phyloP scores from a whole-genome alignment of 2,329 filamentous ascomycete species.

The Ophiosphaerella narmari region DNA sequence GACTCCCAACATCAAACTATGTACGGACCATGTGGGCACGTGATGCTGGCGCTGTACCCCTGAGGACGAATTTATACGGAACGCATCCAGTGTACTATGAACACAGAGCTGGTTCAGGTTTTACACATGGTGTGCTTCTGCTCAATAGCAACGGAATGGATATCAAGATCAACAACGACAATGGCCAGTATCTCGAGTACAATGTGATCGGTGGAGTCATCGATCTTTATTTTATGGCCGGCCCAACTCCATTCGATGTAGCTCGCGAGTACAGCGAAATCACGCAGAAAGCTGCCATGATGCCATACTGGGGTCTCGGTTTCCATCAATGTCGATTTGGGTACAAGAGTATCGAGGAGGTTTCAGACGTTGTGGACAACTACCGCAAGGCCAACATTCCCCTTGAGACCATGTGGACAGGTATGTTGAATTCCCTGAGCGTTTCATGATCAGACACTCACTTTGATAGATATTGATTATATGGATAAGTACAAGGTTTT shows the following conservation, averaged over 20 bases:
- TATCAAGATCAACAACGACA: conserved; percentile 70
- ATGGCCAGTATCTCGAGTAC: conserved; percentile 74
- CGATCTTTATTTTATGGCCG: conserved; percentile 62
- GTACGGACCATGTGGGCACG: conserved; percentile 72
- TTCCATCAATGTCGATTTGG: conserved; percentile 58
- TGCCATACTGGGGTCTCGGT: conserved; percentile 58
- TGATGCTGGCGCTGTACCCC: conserved; percentile 65
- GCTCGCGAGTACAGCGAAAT: conserved; percentile 55
- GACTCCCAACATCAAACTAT: conserved; percentile 70
- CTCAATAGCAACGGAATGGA: conserved; percentile 63
- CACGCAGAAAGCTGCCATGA: conserved; percentile 52
- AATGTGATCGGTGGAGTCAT: conserved; percentile 77
- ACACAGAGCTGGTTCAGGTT: conserved; percentile 57
- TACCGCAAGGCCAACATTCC: conserved; percentile 68
- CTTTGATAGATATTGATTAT: conserved; percentile 64
- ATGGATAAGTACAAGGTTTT: conserved; percentile 66
- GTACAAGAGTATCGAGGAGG: conserved; percentile 61
- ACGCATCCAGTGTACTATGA: conserved; percentile 76
- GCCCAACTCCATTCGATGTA: conserved; percentile 53
- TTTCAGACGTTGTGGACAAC: conserved; percentile 69
- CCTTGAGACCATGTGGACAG: conserved; percentile 73
- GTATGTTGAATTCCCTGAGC: conserved; percentile 52
- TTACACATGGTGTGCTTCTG: conserved; percentile 41
- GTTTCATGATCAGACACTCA: conserved; percentile 4
- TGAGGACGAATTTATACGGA: conserved; percentile 71